phyloP scores from a whole-genome alignment of 2,329 filamentous ascomycete genomes.

The Colletotrichum caudatum region DNA sequence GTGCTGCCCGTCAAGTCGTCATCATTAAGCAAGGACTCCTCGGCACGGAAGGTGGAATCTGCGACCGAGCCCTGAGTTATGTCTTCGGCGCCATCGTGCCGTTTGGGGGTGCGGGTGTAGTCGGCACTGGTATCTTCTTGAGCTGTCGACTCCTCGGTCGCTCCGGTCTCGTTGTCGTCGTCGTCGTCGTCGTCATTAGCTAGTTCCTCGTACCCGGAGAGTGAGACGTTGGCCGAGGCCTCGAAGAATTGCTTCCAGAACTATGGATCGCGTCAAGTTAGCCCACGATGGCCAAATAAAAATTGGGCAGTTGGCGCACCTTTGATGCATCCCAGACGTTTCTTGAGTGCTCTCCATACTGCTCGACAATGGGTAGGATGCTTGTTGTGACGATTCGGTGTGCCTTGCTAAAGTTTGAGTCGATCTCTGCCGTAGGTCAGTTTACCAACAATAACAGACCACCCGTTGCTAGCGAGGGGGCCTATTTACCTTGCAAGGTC shows the following conservation, averaged over 20 bases:
- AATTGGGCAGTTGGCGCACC: constrained; percentile 60
- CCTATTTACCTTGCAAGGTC: constrained; percentile 81
- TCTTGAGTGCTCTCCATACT: constrained; percentile 93
- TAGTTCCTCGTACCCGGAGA: constrained; percentile 92
- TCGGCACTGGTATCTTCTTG: constrained; percentile 65
- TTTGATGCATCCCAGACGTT: constrained; percentile 98
- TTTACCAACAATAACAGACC: constrained; percentile 21
- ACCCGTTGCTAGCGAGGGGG: not conserved
- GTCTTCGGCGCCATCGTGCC: constrained; percentile 51
- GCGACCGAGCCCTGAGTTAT: constrained; percentile 51
- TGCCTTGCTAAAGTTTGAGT: constrained; percentile 96
- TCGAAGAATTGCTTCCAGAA: constrained; percentile 99
- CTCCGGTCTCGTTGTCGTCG: constrained; percentile 64
- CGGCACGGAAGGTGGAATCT: constrained; percentile 56
- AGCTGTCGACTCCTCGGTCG: constrained; percentile 66
- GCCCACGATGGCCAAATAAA: not conserved
- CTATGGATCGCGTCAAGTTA: constrained; percentile 56
- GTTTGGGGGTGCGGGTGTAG: constrained; percentile 49
- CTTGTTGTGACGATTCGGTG: constrained; percentile 95
- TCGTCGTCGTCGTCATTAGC: constrained; percentile 74
- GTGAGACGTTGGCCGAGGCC: constrained; percentile 94
- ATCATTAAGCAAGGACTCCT: constrained; percentile 78
- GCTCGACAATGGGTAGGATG: constrained; percentile 92
- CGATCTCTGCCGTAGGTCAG: constrained; percentile 79
- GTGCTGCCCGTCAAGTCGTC: constrained; percentile 75